Evolutionary conservation across 306 rosid species (phyloP), one percentile per base, ranked within the genome.

Genomic region (Gleditsia sinensis): DNA sequence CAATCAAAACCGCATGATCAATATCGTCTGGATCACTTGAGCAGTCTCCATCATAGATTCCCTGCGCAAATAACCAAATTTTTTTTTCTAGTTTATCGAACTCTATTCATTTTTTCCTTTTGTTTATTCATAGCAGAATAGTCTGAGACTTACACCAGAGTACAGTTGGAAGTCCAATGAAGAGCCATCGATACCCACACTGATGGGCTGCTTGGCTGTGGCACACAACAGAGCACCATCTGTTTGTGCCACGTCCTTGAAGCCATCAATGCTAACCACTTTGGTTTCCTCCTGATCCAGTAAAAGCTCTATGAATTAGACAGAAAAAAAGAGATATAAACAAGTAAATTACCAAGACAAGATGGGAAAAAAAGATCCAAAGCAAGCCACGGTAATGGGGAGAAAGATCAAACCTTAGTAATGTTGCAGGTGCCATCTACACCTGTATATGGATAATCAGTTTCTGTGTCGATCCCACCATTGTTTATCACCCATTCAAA

Each of bases 1-100:
- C 91, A 1, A 91, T 55, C 37, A 91, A 34, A 79, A 86, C 74
- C 4, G 96, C 97, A 55, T 91, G 97, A 83, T 91, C 92, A 71
- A 89, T 89, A 20, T 91, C 86, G 46, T 86, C 67, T 6, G 93
- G 93, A 62, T 92, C 30, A 32, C 85, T 73, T 3, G 97, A 91
- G 78, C 97, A 91, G 20, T 78, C 80, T n/a, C 96, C 97, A 20
- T 89, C 93, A 56, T 86, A 92, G 61, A 92, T 89, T 28, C 97
- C 96, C 97, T 89, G 84, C 56, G 65, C 65, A 75, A 25, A 66
- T 59, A 72, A 67, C 21, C 11, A 24, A 10, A 49, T 21, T n/a
- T n/a, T n/a, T n/a, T n/a, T n/a, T n/a, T 67, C 27, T 42, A 27
- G 32, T 76, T 4, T 9, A 10, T 32, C 33, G 48, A 39, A 61